Conservation (phyloP, 2,329 filamentous ascomycete species). For the Myriosclerotinia curreyana region DNA sequence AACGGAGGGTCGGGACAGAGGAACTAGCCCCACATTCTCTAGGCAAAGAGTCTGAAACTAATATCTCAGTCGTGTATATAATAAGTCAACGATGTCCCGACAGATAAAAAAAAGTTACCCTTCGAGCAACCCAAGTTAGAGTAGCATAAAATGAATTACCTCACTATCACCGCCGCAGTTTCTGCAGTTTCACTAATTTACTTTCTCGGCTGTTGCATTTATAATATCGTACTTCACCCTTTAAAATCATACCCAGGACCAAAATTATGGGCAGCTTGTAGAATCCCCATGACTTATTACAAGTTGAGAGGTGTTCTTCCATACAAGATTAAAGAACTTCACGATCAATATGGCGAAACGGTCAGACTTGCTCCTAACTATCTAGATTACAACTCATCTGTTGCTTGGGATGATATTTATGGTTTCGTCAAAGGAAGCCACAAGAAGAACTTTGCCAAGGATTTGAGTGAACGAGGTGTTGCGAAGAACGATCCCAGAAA, state of each 20-base stretch:
- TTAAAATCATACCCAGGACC: slow-evolving; percentile 26
- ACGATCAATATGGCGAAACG: slow-evolving; percentile 26
- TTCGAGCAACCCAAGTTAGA: neutral
- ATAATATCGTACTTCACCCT: slow-evolving; percentile 27
- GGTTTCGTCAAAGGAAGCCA: slow-evolving; percentile 13
- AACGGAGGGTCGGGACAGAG: slow-evolving; percentile 5
- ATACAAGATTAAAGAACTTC: slow-evolving; percentile 16
- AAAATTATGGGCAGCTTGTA: slow-evolving; percentile 11
- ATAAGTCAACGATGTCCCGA: neutral
- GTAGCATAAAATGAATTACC: neutral
- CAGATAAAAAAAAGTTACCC: too few species aligned
- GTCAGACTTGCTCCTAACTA: slow-evolving; percentile 26
- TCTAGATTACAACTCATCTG: slow-evolving; percentile 22
- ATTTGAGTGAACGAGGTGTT: neutral
- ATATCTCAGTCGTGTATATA: neutral
- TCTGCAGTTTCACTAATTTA: neutral
- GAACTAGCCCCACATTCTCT: neutral
- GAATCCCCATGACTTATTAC: slow-evolving; percentile 19
- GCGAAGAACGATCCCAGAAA: fast-evolving
- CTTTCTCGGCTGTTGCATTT: slow-evolving; percentile 2
- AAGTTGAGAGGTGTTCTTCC: slow-evolving; percentile 6
- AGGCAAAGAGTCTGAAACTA: neutral
- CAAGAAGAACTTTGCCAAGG: slow-evolving; percentile 5
- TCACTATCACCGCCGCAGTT: neutral
- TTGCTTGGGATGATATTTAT: slow-evolving; percentile 25